Base-by-base conservation (phyloP, 345 rosid species). In the Toxicodendron radicans region DNA sequence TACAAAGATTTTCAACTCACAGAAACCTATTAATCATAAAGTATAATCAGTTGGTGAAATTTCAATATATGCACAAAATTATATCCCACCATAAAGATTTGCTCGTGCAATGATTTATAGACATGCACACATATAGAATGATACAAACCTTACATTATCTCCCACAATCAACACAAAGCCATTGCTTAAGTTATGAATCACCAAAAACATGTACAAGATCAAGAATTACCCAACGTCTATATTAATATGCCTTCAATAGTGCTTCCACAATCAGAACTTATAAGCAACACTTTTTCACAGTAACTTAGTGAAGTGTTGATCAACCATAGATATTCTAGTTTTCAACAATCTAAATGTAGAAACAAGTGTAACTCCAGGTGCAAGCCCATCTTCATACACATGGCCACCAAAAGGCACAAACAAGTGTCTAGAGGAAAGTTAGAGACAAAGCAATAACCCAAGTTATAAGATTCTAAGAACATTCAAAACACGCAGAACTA, bases 371-470 rank as follows among this genome's bases (percentile, higher is more conserved):
- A 32, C 27, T 41, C 17, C 58, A 52, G 35, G 43, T 49, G 18
- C 71, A 60, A 14, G 59, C 60, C 69, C 14, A 72, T 51, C 57
- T 46, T 58, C 63, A 18, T 33, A 49, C 62, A 46, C 10, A 61
- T 7, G 70, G 54, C 54, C 77, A 73, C 16, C 35, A 32, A 63
- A 45, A 24, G 45, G 35, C 32, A 70, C 13, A 43, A 67, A 35
- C 27, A 17, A 76, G 35, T n/a, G 13, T 8, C 41, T 60, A 72
- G 64, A 73, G 72, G 64, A 65, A 69, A 73, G 52, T 20, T 68
- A 75, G 67, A 65, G 58, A 81, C 70, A 72, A 83, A 18, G 60
- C 21, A 66, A 58, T 56, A 54, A 45, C 53, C 56, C 41, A 43
- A 66, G 23, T 13, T 32, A 53, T 62, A 54, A 45, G 32, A 35